Evolutionary conservation across 2,329 filamentous ascomycete genomes (phyloP).

Genomic region (Chaetomium globosum): DNA sequence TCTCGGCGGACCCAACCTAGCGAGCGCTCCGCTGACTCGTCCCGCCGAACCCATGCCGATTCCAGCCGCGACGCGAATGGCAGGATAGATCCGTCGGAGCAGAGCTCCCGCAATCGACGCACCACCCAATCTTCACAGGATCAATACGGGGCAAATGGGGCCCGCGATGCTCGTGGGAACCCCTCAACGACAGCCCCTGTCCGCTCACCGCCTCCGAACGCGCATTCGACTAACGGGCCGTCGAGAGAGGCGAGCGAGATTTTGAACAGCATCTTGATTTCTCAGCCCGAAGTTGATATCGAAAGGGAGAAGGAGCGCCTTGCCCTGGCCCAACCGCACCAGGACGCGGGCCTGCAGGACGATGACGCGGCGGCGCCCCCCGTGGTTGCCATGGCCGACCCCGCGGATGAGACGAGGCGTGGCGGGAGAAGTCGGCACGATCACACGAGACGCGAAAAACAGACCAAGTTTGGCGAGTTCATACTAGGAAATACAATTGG

Average conservation of each 20-base stretch:
- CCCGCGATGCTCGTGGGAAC: conserved; percentile 46
- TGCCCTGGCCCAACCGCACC: conserved; percentile 58
- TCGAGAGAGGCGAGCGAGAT: conserved; percentile 78
- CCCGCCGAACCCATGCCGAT: conserved; percentile 46
- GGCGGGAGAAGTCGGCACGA: conserved; percentile 62
- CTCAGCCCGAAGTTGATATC: conserved; percentile 73
- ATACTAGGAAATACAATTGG: conserved; percentile 94
- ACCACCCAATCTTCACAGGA: conserved; percentile 46
- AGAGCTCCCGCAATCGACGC: conserved; percentile 47
- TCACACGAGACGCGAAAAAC: conserved; percentile 65
- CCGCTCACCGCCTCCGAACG: conserved; percentile 49
- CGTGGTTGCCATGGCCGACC: conserved; percentile 48
- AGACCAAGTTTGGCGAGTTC: conserved; percentile 92
- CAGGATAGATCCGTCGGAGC: conserved; percentile 38
- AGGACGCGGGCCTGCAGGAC: conserved; percentile 46
- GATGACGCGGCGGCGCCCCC: conserved; percentile 52
- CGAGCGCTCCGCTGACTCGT: conserved; percentile 50
- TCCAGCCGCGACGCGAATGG: conserved; percentile 43
- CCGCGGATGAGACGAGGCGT: conserved; percentile 50
- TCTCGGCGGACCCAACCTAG: conserved; percentile 52
- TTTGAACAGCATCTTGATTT: conserved; percentile 74
- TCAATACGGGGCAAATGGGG: conserved; percentile 43
- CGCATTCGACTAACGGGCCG: conserved; percentile 60
- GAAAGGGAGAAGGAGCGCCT: conserved; percentile 71
- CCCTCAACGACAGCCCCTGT: conserved; percentile 48